Conservation (phyloP, 192 early-diverging fungal genomes). For the Podila minutissima region DNA sequence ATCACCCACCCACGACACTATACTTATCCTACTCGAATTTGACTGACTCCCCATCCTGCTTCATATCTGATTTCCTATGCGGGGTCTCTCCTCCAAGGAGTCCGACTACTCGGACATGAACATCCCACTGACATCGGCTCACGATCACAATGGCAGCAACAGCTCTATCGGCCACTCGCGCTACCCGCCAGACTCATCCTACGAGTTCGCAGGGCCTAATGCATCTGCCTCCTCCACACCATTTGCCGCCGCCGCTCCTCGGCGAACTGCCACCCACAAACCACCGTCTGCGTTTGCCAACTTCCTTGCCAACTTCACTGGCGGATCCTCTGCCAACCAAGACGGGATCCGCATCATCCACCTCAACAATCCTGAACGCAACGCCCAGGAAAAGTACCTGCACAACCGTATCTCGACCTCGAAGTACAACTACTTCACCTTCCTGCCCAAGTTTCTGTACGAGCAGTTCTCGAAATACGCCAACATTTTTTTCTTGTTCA, state of each 20-base stretch:
- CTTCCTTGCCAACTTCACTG: constrained; percentile 23
- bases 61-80: constrained; percentile 28
- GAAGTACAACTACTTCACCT: constrained; percentile 95
- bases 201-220: not conserved
- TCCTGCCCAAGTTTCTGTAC: constrained; percentile 93
- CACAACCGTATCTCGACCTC: constrained; percentile 95
- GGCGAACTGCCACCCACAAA: constrained; percentile 3
- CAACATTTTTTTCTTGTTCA: constrained; percentile 99
- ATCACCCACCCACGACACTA: constrained; percentile 50
- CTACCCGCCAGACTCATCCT: constrained; percentile 36
- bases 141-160: constrained; percentile 28
- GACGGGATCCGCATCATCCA: constrained; percentile 79
- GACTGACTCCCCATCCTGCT: not conserved
- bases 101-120: constrained; percentile 56
- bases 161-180: constrained; percentile 17
- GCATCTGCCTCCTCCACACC: constrained; percentile 2
- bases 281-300: constrained; percentile 1
- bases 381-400: constrained; percentile 82
- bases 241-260: not conserved
- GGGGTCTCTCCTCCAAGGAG: constrained; percentile 51
- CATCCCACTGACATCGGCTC: constrained; percentile 50
- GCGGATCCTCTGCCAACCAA: constrained; percentile 20
- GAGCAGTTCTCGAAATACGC: constrained; percentile 99
- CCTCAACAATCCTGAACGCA: constrained; percentile 86
- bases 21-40: not conserved